Evolutionary conservation across 371 early-diverging fungal genomes (phyloP).

Genomic region (Thermomucor indicae-seudaticae): DNA sequence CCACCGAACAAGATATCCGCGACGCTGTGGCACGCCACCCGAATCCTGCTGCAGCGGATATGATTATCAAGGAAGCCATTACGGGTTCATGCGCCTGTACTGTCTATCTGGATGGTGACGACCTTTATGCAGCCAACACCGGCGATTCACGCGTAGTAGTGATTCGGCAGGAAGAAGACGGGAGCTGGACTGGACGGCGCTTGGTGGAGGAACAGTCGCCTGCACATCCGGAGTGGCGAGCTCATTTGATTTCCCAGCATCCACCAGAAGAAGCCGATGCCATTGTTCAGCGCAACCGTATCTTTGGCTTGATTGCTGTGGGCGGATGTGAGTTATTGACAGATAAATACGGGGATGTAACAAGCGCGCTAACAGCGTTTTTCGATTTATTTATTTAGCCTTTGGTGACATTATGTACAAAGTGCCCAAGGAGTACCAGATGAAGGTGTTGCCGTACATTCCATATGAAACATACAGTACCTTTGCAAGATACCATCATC

Average conservation of each 20-base stretch:
- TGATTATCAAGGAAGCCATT: constrained; percentile 50
- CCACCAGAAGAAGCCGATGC: constrained; percentile 32
- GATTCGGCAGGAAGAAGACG: constrained; percentile 42
- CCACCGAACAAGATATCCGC: constrained; percentile 40
- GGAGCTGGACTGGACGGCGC: constrained; percentile 41
- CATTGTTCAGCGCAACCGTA: constrained; percentile 35
- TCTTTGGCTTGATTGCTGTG: constrained; percentile 48
- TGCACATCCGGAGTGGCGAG: constrained; percentile 38
- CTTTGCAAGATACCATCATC: constrained; percentile 57
- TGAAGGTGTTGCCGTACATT: constrained; percentile 41
- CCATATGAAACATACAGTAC: constrained; percentile 56
- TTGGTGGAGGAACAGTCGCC: constrained; percentile 48
- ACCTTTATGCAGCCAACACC: constrained; percentile 74
- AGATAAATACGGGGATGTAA: not conserved
- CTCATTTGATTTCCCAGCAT: constrained; percentile 39
- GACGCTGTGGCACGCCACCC: constrained; percentile 32
- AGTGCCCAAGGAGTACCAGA: constrained; percentile 66
- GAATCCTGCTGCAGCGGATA: constrained; percentile 23
- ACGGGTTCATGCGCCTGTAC: constrained; percentile 78
- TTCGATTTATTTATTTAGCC: constrained; percentile 51
- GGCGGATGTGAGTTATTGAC: constrained; percentile 39
- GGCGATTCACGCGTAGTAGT: constrained; percentile 72
- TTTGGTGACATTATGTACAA: constrained; percentile 86
- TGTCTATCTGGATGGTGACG: constrained; percentile 66
- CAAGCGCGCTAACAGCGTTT: not conserved